phyloP scores from a whole-genome alignment of 2,329 filamentous ascomycete genomes.

The Leptographium procerum region DNA sequence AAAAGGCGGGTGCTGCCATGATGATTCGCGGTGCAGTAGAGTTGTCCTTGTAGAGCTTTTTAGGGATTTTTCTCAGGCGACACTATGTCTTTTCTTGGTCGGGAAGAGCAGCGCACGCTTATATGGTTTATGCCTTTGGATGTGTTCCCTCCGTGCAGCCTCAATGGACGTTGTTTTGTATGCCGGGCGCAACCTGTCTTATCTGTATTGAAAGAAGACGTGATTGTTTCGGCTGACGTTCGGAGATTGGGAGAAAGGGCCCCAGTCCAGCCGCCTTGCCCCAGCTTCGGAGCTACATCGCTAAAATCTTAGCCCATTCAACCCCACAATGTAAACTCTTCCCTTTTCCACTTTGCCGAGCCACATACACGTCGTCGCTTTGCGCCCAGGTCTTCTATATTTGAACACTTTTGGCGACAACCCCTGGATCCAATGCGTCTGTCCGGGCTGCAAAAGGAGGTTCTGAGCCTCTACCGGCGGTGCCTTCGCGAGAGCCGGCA shows the following conservation, averaged over 20 bases:
- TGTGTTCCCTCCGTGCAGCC: too few species aligned
- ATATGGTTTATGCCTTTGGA: neutral
- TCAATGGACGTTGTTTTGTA: too few species aligned
- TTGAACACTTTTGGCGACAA: neutral
- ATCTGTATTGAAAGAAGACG: neutral
- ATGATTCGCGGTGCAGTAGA: neutral
- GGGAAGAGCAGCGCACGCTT: neutral
- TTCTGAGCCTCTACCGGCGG: conserved; percentile 72
- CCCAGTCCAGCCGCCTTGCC: neutral
- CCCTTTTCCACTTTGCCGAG: neutral
- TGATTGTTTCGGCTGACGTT: neutral
- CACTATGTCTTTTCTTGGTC: neutral
- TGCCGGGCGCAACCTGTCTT: neutral
- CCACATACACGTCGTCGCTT: conserved; percentile 15
- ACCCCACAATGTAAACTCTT: neutral
- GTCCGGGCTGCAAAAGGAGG: conserved; percentile 84
- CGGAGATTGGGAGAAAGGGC: neutral
- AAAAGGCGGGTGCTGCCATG: conserved; percentile 16
- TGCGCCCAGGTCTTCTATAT: neutral
- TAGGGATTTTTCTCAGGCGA: neutral
- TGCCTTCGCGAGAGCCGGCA: conserved; percentile 72
- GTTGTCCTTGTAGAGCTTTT: neutral
- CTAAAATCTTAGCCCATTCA: neutral
- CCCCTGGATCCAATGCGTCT: conserved; percentile 35
- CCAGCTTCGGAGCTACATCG: neutral